phyloP scores from a whole-genome alignment of 148 eudicot species.

The Selenicereus undatus region DNA sequence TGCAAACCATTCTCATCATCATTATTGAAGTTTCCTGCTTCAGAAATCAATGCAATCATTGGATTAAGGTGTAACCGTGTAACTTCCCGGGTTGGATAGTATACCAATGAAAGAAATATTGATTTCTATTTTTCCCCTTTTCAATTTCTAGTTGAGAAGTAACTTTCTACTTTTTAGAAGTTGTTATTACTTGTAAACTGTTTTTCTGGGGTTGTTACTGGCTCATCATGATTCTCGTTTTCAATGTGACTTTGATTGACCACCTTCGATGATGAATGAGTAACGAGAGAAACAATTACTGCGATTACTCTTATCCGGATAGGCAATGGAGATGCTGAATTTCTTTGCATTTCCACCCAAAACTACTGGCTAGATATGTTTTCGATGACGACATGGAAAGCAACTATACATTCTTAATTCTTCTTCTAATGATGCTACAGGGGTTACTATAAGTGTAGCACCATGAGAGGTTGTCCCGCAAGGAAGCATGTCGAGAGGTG shows the following conservation, averaged over 20 bases:
- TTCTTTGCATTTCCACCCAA: neutral
- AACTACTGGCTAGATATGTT: neutral
- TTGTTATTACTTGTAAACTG: neutral
- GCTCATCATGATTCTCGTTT: neutral
- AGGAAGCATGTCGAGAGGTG: constrained; percentile 87
- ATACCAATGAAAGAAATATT: constrained; percentile 5
- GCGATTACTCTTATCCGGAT: neutral
- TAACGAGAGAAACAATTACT: neutral
- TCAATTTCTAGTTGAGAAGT: neutral
- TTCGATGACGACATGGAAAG: neutral
- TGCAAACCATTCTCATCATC: neutral
- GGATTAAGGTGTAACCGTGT: constrained; percentile 2
- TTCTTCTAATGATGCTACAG: constrained; percentile 32
- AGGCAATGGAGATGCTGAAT: neutral
- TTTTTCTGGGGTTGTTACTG: neutral
- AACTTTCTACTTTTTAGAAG: neutral
- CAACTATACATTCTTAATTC: constrained; percentile 2
- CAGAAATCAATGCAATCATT: neutral
- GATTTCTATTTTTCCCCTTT: neutral
- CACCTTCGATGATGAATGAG: neutral
- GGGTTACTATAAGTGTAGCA: constrained; percentile 88
- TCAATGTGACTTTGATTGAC: neutral
- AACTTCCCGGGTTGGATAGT: constrained; percentile 10
- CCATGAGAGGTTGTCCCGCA: constrained; percentile 79
- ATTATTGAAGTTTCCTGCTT: neutral